phyloP scores from a whole-genome alignment of 129 eudicot species.

The Chrysanthemum seticuspe region DNA sequence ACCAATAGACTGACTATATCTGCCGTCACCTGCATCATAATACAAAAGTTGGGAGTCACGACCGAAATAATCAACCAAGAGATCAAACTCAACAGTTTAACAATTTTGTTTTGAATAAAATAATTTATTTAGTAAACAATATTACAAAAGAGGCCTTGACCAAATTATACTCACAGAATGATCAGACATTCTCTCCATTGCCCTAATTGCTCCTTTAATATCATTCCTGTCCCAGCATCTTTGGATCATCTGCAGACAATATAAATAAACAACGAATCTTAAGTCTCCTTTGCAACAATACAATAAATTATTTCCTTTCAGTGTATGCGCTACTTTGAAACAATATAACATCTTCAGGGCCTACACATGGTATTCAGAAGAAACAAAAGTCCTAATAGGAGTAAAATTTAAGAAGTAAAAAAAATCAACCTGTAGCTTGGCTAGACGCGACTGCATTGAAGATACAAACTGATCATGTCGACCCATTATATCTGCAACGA shows the following conservation, averaged over 20 bases:
- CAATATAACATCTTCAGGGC: not conserved
- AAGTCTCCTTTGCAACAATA: not conserved
- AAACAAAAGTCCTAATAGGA: not conserved
- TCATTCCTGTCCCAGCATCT: slow-evolving; percentile 86
- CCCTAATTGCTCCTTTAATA: slow-evolving; percentile 76
- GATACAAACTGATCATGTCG: slow-evolving; percentile 73
- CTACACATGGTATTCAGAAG: not conserved
- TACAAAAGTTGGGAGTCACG: not conserved
- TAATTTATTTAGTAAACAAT: not conserved
- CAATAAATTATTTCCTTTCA: too few species aligned
- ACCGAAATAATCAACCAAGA: too few species aligned
- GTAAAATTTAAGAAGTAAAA: not conserved
- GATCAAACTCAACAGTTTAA: too few species aligned
- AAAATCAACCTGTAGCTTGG: slow-evolving; percentile 70
- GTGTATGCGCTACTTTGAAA: too few species aligned
- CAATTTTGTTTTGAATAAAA: too few species aligned
- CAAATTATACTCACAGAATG: slow-evolving; percentile 57
- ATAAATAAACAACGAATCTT: slow-evolving; percentile 3
- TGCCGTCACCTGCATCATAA: slow-evolving; percentile 63
- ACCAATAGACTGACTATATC: slow-evolving; percentile 69
- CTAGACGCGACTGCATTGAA: slow-evolving; percentile 79
- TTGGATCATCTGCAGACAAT: slow-evolving; percentile 56
- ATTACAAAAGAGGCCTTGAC: not conserved
- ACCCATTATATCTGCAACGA: slow-evolving; percentile 61
- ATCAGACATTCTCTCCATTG: slow-evolving; percentile 83